phyloP scores from a whole-genome alignment of 768 basidiomycete species.

The Lactifluus volemus region DNA sequence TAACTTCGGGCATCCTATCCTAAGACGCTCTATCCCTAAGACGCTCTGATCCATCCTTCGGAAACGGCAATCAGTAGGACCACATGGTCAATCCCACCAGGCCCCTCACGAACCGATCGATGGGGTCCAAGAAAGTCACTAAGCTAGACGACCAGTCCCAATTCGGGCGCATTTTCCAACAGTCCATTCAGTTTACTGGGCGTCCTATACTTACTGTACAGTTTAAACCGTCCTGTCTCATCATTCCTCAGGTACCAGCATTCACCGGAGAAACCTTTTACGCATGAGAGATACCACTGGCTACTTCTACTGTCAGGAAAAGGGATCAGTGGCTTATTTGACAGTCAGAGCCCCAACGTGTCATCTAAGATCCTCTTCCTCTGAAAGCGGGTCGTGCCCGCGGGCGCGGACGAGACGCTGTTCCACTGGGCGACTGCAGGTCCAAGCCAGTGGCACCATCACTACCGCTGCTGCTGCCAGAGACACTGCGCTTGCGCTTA shows the following conservation, averaged over 20 bases:
- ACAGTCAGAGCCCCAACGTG: not conserved
- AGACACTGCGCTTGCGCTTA: conserved; percentile 18
- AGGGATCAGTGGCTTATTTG: not conserved
- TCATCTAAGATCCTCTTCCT: not conserved
- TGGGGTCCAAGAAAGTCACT: too few relatives aligned
- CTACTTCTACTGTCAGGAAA: too few relatives aligned
- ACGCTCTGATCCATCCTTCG: too few relatives aligned
- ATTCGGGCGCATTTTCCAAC: too few relatives aligned
- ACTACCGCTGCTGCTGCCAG: conserved; percentile 2
- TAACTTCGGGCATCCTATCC: too few relatives aligned
- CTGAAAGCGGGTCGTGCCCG: conserved; percentile 11
- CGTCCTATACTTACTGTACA: too few relatives aligned
- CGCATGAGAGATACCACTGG: not conserved
- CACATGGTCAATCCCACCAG: too few relatives aligned
- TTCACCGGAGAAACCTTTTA: not conserved
- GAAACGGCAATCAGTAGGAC: too few relatives aligned
- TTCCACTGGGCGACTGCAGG: not conserved
- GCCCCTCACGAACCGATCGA: too few relatives aligned
- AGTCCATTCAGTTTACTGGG: too few relatives aligned
- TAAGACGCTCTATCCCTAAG: too few relatives aligned
- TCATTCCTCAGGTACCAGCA: not conserved
- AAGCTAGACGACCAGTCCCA: too few relatives aligned
- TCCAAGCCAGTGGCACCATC: not conserved
- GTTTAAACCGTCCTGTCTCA: not conserved
- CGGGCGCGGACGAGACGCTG: conserved; percentile 7